A percentile compares a stretch with the other conserved stretches of the same genome.
Conservation (phyloP, 305 asterid species). For the Stenogyne calaminthoides region DNA sequence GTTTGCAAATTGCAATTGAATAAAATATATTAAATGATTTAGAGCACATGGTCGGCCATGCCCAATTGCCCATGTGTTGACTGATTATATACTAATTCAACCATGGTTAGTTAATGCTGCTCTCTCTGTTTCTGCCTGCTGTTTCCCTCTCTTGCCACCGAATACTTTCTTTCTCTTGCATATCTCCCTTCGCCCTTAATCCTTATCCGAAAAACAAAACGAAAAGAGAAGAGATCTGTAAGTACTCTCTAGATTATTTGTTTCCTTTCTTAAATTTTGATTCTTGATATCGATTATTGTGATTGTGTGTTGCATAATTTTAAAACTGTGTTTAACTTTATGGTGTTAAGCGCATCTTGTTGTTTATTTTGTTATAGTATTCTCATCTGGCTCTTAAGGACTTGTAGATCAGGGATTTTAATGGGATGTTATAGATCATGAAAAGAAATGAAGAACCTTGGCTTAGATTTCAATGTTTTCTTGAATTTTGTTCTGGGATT, state of each 20-base stretch:
- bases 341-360: neutral
- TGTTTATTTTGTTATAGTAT: neutral
- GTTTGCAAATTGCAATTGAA: neutral
- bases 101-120: constrained; percentile 12
- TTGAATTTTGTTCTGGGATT: neutral
- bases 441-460: neutral
- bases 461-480: constrained; percentile 4
- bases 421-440: constrained; percentile 20
- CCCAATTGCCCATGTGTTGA: too few species aligned
- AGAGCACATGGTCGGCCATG: neutral
- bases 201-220: constrained; percentile 1
- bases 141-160: constrained; percentile 11
- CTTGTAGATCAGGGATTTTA: neutral
- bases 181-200: neutral
- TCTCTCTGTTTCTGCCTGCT: neutral
- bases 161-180: neutral
- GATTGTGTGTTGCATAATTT: neutral
- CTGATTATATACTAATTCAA: constrained; percentile 1
- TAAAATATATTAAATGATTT: neutral
- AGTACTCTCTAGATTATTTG: neutral
- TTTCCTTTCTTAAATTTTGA: neutral
- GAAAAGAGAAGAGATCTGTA: constrained; percentile 4
- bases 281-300: neutral
- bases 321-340: neutral
- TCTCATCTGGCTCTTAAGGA: neutral